Base-by-base conservation (phyloP, 169 alveolate genomes). In the Eimeria sp. region DNA sequence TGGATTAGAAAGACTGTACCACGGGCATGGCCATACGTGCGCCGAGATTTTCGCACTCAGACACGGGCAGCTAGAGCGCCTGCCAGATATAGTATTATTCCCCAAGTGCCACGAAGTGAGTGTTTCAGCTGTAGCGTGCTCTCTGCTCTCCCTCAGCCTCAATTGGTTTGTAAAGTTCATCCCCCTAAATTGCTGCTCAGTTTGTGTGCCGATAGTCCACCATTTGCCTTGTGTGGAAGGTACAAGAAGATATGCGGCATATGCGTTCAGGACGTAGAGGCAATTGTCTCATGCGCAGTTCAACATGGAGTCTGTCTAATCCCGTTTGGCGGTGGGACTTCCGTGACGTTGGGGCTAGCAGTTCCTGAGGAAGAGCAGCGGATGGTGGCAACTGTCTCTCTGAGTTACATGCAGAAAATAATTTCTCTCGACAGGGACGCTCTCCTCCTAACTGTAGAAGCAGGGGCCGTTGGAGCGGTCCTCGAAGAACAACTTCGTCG, bases 251-350 rank as follows among this genome's bases (percentile, higher is more conserved):
- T 63, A 63, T 25, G 67, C 11, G 49, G 25, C 72, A 14, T 63
- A 65, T 75, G 88, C 58, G 49, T n/a, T 61, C 96, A 96, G 84
- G 96, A 98, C 92, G 98, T 97, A 40, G 98, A 97, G 95, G 92
- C 78, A 45, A 49, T 96, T 20, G 98, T 98, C 0, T 49, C 95
- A 80, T 87, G 96, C 51, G 99, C 99, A 14, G 73, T 58, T 45
- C 95, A 95, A 82, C 97, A 96, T 84, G 94, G 97, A 70, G 98
- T 97, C 1, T 96, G 95, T n/a, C 83, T 98, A 27, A 94, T 97
- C 14, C 98, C 98, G 10, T 98, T 95, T 89, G 99, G 99, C 67
- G 99, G 99, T 40, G 99, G 99, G 40, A 98, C 98, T 47, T 97
- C 97, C 90, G 99, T 98, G 51, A 98, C 98, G 34, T 96, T 97